Percentiles rank a stretch among this genome's conserved stretches.
Conservation (phyloP, 2,329 filamentous ascomycete species). For the Aspergillus sp. region DNA sequence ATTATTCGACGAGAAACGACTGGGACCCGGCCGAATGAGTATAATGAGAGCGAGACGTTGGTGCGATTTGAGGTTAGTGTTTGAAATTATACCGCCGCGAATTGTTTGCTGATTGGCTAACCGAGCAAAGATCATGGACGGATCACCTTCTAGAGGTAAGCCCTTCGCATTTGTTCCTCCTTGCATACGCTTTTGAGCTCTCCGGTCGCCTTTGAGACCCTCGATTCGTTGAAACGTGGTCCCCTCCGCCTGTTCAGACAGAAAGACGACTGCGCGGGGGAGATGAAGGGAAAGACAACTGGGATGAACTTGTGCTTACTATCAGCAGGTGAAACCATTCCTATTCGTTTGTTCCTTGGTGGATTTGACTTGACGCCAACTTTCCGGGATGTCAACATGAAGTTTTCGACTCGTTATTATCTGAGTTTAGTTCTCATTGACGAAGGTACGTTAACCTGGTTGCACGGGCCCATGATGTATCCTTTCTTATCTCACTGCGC, state of each 20-base stretch:
- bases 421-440: conserved; percentile 93
- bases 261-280: not conserved
- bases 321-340: conserved; percentile 75
- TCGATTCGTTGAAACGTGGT: not conserved
- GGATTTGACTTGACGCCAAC: conserved; percentile 97
- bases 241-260: not conserved
- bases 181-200: not conserved
- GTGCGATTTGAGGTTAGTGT: conserved; percentile 82
- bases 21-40: conserved; percentile 94
- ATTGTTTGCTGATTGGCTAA: conserved; percentile 12
- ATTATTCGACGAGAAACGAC: conserved; percentile 97
- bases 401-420: conserved; percentile 98
- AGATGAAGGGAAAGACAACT: not conserved
- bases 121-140: conserved; percentile 82
- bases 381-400: conserved; percentile 99
- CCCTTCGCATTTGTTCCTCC: not conserved
- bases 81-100: conserved; percentile 10
- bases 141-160: conserved; percentile 89
- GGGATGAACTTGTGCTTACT: conserved; percentile 18
- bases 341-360: conserved; percentile 92
- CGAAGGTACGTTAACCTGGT: conserved; percentile 63
- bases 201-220: not conserved
- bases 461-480: conserved; percentile 4
- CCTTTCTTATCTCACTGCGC: not conserved
- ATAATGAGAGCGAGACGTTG: conserved; percentile 98